Percentiles rank a stretch among this genome's conserved stretches.
Conservation (phyloP, 331 rosid genomes). For the Malus hybrid region DNA sequence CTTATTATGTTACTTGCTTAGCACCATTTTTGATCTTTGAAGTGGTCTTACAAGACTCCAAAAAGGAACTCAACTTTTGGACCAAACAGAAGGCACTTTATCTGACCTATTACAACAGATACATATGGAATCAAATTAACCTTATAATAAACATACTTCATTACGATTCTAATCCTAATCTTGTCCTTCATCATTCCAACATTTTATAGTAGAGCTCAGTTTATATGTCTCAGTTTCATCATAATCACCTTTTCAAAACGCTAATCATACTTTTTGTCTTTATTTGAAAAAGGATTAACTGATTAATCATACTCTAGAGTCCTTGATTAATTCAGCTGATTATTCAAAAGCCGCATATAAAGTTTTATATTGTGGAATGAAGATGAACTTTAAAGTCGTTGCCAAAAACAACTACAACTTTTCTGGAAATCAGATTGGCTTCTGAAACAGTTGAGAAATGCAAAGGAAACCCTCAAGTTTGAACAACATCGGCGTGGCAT, state of each 20-base stretch:
- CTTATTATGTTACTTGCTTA: not conserved
- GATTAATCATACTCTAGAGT: not conserved
- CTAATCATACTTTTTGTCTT: slow-evolving; percentile 6
- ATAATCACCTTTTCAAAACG: slow-evolving; percentile 20
- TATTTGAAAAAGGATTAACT: not conserved
- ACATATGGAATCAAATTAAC: not conserved
- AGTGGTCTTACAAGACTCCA: slow-evolving; percentile 14
- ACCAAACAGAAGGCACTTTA: slow-evolving; percentile 29
- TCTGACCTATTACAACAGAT: slow-evolving; percentile 11
- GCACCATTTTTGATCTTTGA: slow-evolving; percentile 38
- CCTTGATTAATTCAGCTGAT: not conserved
- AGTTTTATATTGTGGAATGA: not conserved
- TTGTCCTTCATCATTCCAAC: slow-evolving; percentile 57
- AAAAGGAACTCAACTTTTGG: slow-evolving; percentile 34
- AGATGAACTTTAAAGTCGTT: not conserved
- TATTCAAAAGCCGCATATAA: not conserved
- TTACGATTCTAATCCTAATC: slow-evolving; percentile 21
- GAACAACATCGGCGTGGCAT: not conserved
- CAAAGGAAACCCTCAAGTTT: not conserved
- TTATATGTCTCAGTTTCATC: slow-evolving; percentile 39
- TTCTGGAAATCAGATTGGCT: slow-evolving; percentile 4
- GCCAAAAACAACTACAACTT: slow-evolving; percentile 5
- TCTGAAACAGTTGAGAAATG: slow-evolving; percentile 20
- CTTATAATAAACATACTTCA: not conserved
- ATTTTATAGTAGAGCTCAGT: slow-evolving; percentile 27